A percentile compares a stretch with the other conserved stretches of the same genome.
Evolutionary conservation across 2,329 filamentous ascomycete species (phyloP).

Genomic region (Fusarium redolens): DNA sequence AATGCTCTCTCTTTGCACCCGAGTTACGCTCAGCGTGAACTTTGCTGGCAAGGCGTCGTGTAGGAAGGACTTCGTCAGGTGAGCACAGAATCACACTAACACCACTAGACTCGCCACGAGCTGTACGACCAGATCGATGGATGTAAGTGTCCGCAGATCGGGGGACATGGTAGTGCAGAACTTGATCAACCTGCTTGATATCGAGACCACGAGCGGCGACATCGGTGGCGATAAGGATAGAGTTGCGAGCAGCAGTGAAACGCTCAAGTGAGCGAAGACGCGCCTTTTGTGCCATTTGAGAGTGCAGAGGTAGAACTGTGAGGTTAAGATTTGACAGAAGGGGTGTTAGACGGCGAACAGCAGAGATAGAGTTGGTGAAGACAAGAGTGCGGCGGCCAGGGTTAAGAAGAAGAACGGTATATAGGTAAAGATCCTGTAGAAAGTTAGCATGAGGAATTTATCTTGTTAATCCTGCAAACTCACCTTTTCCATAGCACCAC

Average conservation of each 20-base stretch:
- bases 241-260: constrained; percentile 75
- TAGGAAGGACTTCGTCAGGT: constrained; percentile 89
- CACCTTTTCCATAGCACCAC: constrained; percentile 91
- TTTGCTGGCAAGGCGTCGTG: constrained; percentile 85
- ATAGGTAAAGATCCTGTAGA: constrained; percentile 85
- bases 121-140: constrained; percentile 93
- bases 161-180: constrained; percentile 95
- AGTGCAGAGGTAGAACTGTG: constrained; percentile 83
- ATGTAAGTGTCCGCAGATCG: constrained; percentile 93
- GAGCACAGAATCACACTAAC: constrained; percentile 89
- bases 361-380: constrained; percentile 96
- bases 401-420: constrained; percentile 85
- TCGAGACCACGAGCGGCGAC: constrained; percentile 94
- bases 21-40: constrained; percentile 75
- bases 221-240: constrained; percentile 89
- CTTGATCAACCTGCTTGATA: constrained; percentile 87
- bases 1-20: constrained; percentile 65
- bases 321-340: constrained; percentile 86
- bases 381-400: constrained; percentile 84
- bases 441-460: constrained; percentile 3
- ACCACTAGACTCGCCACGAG: constrained; percentile 81
- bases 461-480: constrained; percentile 14
- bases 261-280: constrained; percentile 92
- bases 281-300: constrained; percentile 95
- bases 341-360: constrained; percentile 86